Evolutionary conservation across 2,329 filamentous ascomycete species (phyloP), one percentile per base, ranked within the genome.

Genomic region (Calycina herbarum): DNA sequence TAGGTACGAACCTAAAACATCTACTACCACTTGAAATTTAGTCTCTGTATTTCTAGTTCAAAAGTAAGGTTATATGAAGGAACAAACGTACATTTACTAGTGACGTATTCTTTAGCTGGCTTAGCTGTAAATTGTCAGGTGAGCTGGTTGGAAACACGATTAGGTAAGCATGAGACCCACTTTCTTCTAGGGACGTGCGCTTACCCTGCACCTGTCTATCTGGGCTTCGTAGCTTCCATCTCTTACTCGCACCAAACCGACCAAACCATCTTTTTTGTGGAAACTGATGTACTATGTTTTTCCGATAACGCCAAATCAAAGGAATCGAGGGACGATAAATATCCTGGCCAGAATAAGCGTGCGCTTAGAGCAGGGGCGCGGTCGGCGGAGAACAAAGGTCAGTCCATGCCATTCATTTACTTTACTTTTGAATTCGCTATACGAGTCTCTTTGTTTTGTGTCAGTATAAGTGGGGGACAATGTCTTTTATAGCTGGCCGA

Each of bases 131-230:
- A 38, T 38, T 11, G 35, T 38, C 6, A 15, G n/a, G 7, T 24
- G 45, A 5, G 13, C 10, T 27, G 20, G 8, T 20, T 13, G 13
- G 10, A 4, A 27, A 10, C 20, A 15, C 27, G 48, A 24, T 54
- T 24, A 54, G 20, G 48, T 54, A 24, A 54, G 6, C 10, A 54
- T 3, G 2, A 1, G n/a, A 5, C 15, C 56, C n/a, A 33, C n/a
- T 58, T 58, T 58, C n/a, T 59, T 4, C 17, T 27, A 40, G 57
- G 56, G 15, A 38, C 29, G 56, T 58, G 56, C 56, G 20, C 48
- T 13, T 24, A 51, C 45, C 20, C 45, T 51, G 20, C 48, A 54
- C 48, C 48, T 54, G 48, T 54, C 48, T 27, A 54, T 24, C 48
- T 54, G 48, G 48, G 48, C 20, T 13, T 54, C 48, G 24, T 40